Base-by-base conservation (phyloP, 1,139 yeast genomes). In the Spathaspora jeffriesii region DNA sequence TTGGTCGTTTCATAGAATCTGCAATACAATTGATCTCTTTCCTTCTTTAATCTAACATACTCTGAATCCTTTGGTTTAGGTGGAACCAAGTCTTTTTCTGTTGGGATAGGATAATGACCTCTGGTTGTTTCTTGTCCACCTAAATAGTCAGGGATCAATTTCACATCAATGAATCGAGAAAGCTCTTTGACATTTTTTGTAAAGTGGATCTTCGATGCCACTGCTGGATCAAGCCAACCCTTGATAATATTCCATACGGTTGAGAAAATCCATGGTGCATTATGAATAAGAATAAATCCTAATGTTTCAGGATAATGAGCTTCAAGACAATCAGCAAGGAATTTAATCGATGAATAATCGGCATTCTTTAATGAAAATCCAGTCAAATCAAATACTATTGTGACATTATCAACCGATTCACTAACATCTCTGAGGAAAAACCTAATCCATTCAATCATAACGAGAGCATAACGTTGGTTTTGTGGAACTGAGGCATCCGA, bases 181-280 rank as follows among this genome's bases (percentile, higher is more conserved):
- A 74, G 57, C 45, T 74, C 78, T 39, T 65, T 62, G 47, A 56
- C 59, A 54, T 67, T 65, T 53, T 74, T 73, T 40, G 76, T 66
- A 54, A 75, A 75, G 52, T 71, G 76, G 45, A 75, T 71, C 54
- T 75, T 75, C 20, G 74, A 63, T 1, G 78, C 73, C 50, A 73
- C 78, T 40, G 68, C 74, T 4, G 80, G 79, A 53, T 75, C 80
- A 43, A 75, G 62, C 79, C 79, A 75, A 47, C 64, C 62, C 54
- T 72, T 73, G 47, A 75, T 71, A 42, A 74, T 64, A 48, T 69
- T 73, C 80, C 80, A 75, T 18, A 74, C 73, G 7, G 78, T 70
- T 22, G 71, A 67, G 54, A 75, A 74, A 42, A 75, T 70, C 80
- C 80, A 74, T n/a, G 79, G 80, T 5, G 80, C 79, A 49, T 73